These are phyloP conservation scores for Suhomyces bolitotheri DNA, from an alignment of 1,139 yeast genomes.

Conservation along the genomic window DNA sequence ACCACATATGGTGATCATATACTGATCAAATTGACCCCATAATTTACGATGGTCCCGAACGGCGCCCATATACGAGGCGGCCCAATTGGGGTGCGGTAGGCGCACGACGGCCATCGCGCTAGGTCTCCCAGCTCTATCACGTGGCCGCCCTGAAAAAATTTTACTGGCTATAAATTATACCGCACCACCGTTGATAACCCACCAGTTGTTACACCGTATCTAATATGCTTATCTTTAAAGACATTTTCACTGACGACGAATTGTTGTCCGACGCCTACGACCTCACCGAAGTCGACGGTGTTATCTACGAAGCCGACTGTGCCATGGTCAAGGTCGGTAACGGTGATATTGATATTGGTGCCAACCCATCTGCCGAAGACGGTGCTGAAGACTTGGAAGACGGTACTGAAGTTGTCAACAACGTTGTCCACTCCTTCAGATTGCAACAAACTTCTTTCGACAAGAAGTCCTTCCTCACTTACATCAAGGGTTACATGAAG, in stretches of 20 bases:
- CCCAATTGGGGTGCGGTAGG: slow-evolving; percentile 3
- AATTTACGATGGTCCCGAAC: not conserved
- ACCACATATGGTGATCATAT: too few species aligned
- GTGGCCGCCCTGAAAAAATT: slow-evolving; percentile 11
- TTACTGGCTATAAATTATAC: slow-evolving; percentile 9
- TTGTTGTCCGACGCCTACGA: slow-evolving; percentile 97
- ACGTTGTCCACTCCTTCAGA: slow-evolving; percentile 98
- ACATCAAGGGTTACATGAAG: slow-evolving; percentile 99
- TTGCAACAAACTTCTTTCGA: slow-evolving; percentile 93
- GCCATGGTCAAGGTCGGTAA: slow-evolving; percentile 84
- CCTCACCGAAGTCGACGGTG: slow-evolving; percentile 79
- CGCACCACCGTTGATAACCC: not conserved
- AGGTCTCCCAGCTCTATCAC: too few species aligned
- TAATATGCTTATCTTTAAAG: slow-evolving; percentile 52
- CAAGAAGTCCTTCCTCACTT: slow-evolving; percentile 94
- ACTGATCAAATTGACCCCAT: too few species aligned
- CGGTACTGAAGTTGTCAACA: slow-evolving; percentile 88
- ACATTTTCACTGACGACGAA: slow-evolving; percentile 92
- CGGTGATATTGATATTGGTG: slow-evolving; percentile 97
- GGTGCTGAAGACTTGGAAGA: slow-evolving; percentile 79
- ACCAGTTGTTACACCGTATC: not conserved
- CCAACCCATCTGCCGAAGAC: slow-evolving; percentile 98
- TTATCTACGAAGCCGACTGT: slow-evolving; percentile 96
- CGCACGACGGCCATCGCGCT: slow-evolving; percentile 4
- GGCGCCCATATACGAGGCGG: not conserved